A percentile compares a stretch with the other conserved stretches of the same genome.
Evolutionary conservation across 2,329 filamentous ascomycete species (phyloP).

Genomic region (Colletotrichum liaoningense): DNA sequence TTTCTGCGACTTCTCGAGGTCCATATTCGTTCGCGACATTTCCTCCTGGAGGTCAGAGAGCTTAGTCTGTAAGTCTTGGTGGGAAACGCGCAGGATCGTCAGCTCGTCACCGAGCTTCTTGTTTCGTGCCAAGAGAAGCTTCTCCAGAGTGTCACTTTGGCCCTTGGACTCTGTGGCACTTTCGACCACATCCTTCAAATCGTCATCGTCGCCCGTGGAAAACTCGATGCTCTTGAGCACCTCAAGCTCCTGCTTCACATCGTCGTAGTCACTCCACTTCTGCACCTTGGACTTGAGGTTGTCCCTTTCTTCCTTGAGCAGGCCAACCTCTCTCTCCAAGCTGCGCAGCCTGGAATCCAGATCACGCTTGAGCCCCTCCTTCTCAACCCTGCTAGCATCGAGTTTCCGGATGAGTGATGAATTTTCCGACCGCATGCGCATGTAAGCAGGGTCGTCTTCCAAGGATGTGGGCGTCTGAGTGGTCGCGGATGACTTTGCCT

Average conservation of each 20-base stretch:
- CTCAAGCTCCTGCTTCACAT: slow-evolving; percentile 94
- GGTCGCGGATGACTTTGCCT: slow-evolving; percentile 80
- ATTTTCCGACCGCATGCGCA: slow-evolving; percentile 92
- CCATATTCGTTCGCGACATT: slow-evolving; percentile 83
- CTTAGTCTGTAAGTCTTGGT: slow-evolving; percentile 87
- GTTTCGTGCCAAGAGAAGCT: slow-evolving; percentile 90
- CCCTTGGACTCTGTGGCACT: slow-evolving; percentile 65
- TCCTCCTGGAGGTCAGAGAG: slow-evolving; percentile 86
- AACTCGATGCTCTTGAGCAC: slow-evolving; percentile 99
- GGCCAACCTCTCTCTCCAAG: slow-evolving; percentile 81
- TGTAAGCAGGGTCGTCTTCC: slow-evolving; percentile 90
- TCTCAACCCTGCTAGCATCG: slow-evolving; percentile 85
- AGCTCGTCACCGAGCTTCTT: slow-evolving; percentile 97
- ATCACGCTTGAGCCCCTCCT: slow-evolving; percentile 81
- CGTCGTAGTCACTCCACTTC: slow-evolving; percentile 94
- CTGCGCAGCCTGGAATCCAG: slow-evolving; percentile 80
- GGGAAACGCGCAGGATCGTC: slow-evolving; percentile 91
- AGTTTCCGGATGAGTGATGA: slow-evolving; percentile 90
- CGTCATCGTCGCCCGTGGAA: slow-evolving; percentile 86
- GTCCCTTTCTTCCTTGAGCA: slow-evolving; percentile 84
- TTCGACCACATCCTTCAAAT: slow-evolving; percentile 49
- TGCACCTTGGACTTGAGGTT: slow-evolving; percentile 82
- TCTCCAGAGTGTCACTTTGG: slow-evolving; percentile 87
- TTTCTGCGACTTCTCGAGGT: slow-evolving; percentile 85
- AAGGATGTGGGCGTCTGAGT: slow-evolving; percentile 70